A percentile compares a stretch with the other conserved stretches of the same genome.
Evolutionary conservation across 2,329 filamentous ascomycete species (phyloP).

Genomic region (Taxawa tesnikishii): DNA sequence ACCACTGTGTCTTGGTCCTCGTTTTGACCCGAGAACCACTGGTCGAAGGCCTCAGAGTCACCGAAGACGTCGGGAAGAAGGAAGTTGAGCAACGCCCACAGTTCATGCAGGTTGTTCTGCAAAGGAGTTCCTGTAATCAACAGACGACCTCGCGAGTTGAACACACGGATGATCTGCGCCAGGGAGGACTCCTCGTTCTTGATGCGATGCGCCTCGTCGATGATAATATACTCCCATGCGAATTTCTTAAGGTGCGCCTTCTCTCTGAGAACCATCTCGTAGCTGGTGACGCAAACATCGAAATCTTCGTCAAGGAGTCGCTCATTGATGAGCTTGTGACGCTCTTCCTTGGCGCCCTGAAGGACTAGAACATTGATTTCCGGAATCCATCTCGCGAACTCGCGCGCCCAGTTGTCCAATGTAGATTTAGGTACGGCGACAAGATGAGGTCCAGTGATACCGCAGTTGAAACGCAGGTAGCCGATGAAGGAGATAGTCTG

Average conservation of each 20-base stretch:
- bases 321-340: constrained; percentile 76
- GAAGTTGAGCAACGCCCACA: constrained; percentile 97
- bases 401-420: constrained; percentile 94
- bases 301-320: constrained; percentile 90
- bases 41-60: constrained; percentile 90
- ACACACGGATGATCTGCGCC: constrained; percentile 89
- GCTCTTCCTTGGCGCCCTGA: constrained; percentile 90
- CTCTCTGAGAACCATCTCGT: constrained; percentile 96
- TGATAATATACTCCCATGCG: constrained; percentile 99
- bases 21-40: constrained; percentile 90
- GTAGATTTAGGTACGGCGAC: constrained; percentile 93
- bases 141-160: constrained; percentile 88
- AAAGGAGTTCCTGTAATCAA: constrained; percentile 94
- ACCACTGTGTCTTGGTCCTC: constrained; percentile 91
- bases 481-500: constrained; percentile 96
- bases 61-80: constrained; percentile 96
- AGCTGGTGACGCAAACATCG: constrained; percentile 95
- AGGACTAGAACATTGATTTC: constrained; percentile 90
- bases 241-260: constrained; percentile 94
- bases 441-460: constrained; percentile 81
- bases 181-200: constrained; percentile 98
- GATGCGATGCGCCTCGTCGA: constrained; percentile 95
- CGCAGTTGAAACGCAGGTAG: constrained; percentile 82
- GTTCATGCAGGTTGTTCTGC: constrained; percentile 94
- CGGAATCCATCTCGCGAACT: constrained; percentile 88